Base-by-base conservation (phyloP, 1,139 yeast species). In the Saccharomyces hybrid region DNA sequence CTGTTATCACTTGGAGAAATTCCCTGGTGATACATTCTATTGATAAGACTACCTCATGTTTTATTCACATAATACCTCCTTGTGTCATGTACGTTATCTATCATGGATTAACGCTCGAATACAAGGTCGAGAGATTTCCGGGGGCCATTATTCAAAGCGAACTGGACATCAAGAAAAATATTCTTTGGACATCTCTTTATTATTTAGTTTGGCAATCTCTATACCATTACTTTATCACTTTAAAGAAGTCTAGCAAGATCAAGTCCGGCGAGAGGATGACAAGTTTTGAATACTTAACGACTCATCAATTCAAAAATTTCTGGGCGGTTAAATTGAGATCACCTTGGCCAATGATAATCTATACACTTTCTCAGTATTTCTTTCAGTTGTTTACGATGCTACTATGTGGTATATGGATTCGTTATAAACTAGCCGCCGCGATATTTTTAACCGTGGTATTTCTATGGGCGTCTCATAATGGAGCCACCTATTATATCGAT, bases 1-100 rank as follows among this genome's bases (percentile, higher is more conserved):
- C 98, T 0, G 97, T 93, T 20, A 84, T 91, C 44, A 88, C 97
- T 0, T 93, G 99, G 99, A 78, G 96, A 64, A 93, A 93, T 68
- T 90, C 97, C 8, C 77, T 93, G 56, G 98, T 93, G 8, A 76
- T 93, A 51, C 99, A 93, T 67, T 86, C 95, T 16, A 80, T 93
- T 59, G 98, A 91, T 60, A 91, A 93, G 70, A 88, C 93, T n/a
- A 91, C 98, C 1, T 83, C 93, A 14, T 84, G 96, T 4, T 88
- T 89, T 64, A 91, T 93, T 59, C 99, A 93, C 67, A 78, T 93
- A 14, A 80, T 88, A 75, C 99, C 99, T 1, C 96, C 97, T 0
- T 81, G 85, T 31, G 86, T 91, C 2, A 79, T 90, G 80, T 91
- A 88, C 73, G 93, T 88, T 47, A 83, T 93, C 55, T 88, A 88